Percentiles rank a stretch among this genome's conserved stretches.
Evolutionary conservation across 257 asterid genomes (phyloP).

Genomic region (Jasminum sambac): DNA sequence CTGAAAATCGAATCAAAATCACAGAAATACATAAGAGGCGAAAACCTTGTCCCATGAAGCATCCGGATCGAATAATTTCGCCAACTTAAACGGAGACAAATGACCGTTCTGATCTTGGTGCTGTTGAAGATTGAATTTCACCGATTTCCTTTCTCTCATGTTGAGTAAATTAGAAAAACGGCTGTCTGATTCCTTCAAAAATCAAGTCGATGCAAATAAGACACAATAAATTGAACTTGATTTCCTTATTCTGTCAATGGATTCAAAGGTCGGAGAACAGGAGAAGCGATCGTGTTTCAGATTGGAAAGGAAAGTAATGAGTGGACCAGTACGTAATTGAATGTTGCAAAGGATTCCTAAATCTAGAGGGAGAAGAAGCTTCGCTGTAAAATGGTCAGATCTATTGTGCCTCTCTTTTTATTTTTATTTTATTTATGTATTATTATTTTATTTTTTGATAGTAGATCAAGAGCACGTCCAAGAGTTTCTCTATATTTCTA

Average conservation of each 20-base stretch:
- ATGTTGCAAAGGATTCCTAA: not conserved
- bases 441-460: too few species aligned
- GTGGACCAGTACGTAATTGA: not conserved
- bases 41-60: constrained; percentile 83
- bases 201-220: constrained; percentile 2
- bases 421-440: too few species aligned
- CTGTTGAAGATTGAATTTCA: constrained; percentile 49
- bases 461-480: too few species aligned
- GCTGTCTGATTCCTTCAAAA: constrained; percentile 9
- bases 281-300: not conserved
- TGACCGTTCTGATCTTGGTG: constrained; percentile 76
- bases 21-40: constrained; percentile 6
- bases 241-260: not conserved
- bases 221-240: not conserved
- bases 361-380: not conserved
- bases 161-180: constrained; percentile 24
- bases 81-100: constrained; percentile 65
- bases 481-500: too few species aligned
- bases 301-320: not conserved
- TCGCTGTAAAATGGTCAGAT: not conserved
- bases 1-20: constrained; percentile 2
- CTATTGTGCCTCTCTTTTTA: not conserved
- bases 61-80: constrained; percentile 73
- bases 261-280: not conserved
- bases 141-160: constrained; percentile 85